phyloP scores from a whole-genome alignment of 2,329 filamentous ascomycete species.

The Cladosporium phlei region DNA sequence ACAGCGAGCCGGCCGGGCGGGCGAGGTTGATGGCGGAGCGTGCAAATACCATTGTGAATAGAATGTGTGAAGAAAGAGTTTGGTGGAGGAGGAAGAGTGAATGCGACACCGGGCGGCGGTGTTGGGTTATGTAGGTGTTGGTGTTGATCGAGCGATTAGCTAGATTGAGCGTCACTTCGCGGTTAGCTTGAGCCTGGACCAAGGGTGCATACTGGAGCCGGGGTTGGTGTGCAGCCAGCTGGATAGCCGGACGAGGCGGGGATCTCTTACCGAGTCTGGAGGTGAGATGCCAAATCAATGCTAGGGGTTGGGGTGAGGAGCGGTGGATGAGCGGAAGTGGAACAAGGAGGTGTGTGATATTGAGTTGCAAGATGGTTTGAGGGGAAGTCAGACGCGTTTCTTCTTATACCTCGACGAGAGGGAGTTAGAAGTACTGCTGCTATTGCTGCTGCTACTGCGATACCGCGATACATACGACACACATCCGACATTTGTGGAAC shows the following conservation, averaged over 20 bases:
- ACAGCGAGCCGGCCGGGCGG: constrained; percentile 51
- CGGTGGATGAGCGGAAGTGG: constrained; percentile 5
- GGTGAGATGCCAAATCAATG: constrained; percentile 4
- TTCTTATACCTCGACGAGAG: too few species aligned
- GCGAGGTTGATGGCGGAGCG: constrained; percentile 56
- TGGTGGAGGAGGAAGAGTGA: not conserved
- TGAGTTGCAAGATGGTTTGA: not conserved
- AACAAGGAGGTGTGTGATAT: not conserved
- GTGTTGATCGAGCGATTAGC: constrained; percentile 9
- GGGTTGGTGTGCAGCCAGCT: constrained; percentile 1
- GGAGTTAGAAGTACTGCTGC: too few species aligned
- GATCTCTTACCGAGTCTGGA: constrained; percentile 10
- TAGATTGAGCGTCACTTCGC: constrained; percentile 10
- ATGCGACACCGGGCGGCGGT: not conserved
- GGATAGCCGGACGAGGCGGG: constrained; percentile 4
- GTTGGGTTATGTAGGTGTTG: constrained; percentile 11
- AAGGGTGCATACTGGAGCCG: constrained; percentile 1
- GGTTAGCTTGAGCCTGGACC: constrained; percentile 7
- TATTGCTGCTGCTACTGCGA: too few species aligned
- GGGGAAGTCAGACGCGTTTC: too few species aligned
- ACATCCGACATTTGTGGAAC: too few species aligned
- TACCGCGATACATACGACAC: too few species aligned
- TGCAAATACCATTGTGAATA: constrained; percentile 55
- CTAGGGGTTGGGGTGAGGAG: constrained; percentile 1
- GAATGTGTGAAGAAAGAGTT: constrained; percentile 5